Percentiles rank a stretch among this genome's conserved stretches.
phyloP scores from a whole-genome alignment of 768 basidiomycete species.

The Omphalotus guepiniiformis region DNA sequence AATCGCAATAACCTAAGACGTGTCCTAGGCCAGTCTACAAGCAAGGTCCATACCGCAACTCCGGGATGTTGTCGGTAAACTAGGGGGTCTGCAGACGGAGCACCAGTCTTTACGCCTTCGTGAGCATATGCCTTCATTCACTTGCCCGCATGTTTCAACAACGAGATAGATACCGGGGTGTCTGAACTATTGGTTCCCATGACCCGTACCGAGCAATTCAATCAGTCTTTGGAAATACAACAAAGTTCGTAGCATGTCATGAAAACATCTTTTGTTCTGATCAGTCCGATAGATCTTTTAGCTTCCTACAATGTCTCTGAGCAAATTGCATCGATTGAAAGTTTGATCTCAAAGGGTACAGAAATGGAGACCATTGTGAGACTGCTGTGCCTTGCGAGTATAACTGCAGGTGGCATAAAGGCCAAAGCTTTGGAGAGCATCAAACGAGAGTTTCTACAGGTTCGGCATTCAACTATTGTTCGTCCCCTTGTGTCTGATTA shows the following conservation, averaged over 20 bases:
- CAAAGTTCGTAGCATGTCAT: slow-evolving; percentile 56
- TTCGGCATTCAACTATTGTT: slow-evolving; percentile 13
- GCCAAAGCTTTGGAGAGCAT: slow-evolving; percentile 79
- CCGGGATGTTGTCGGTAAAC: slow-evolving; percentile 91
- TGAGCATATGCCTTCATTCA: slow-evolving; percentile 38
- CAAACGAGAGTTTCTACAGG: slow-evolving; percentile 90
- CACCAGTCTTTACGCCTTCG: slow-evolving; percentile 87
- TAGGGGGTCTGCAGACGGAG: slow-evolving; percentile 89
- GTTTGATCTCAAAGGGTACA: slow-evolving; percentile 82
- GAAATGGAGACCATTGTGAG: slow-evolving; percentile 77
- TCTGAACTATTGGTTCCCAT: slow-evolving; percentile 88
- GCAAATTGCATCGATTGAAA: slow-evolving; percentile 86
- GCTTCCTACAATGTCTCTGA: slow-evolving; percentile 82
- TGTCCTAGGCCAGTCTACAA: slow-evolving; percentile 67
- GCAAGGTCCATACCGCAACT: slow-evolving; percentile 90
- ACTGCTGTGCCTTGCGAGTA: slow-evolving; percentile 80
- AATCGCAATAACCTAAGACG: neutral
- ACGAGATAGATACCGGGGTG: slow-evolving; percentile 74
- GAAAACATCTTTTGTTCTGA: slow-evolving; percentile 12
- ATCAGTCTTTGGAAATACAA: slow-evolving; percentile 89
- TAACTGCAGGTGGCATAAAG: slow-evolving; percentile 85
- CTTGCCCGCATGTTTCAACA: slow-evolving; percentile 8
- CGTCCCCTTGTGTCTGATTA: slow-evolving; percentile 13
- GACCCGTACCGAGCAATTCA: slow-evolving; percentile 85
- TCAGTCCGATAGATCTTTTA: slow-evolving; percentile 65